These are phyloP conservation scores for Lachancea mirantina DNA, from an alignment of 805 yeast species.

Conservation along the genomic window DNA sequence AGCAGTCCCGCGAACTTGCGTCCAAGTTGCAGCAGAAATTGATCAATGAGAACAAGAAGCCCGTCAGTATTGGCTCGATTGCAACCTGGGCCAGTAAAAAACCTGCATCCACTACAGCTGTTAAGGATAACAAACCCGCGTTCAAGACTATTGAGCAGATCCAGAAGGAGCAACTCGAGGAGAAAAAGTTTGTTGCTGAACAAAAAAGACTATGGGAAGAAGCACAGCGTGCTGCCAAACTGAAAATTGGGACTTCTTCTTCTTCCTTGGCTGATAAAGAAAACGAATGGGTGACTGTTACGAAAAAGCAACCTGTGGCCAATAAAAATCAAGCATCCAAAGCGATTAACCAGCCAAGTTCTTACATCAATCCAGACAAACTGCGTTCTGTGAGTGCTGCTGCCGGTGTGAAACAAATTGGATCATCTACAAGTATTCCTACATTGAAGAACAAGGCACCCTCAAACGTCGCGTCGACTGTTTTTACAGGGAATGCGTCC, in stretches of 20 bases:
- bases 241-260: constrained; percentile 43
- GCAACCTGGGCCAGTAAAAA: constrained; percentile 27
- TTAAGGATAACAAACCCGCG: constrained; percentile 2
- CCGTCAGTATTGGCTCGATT: constrained; percentile 13
- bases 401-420: constrained; percentile 15
- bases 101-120: constrained; percentile 1
- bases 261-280: constrained; percentile 11
- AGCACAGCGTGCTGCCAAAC: constrained; percentile 61
- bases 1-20: constrained; percentile 15
- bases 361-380: constrained; percentile 30
- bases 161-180: constrained; percentile 16
- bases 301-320: constrained; percentile 21
- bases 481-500: constrained; percentile 28
- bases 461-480: constrained; percentile 13
- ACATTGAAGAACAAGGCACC: constrained; percentile 16
- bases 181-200: constrained; percentile 26
- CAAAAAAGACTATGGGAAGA: constrained; percentile 37
- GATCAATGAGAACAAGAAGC: constrained; percentile 16
- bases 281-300: constrained; percentile 28
- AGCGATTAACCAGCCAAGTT: constrained; percentile 13
- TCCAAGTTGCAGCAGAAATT: constrained; percentile 17
- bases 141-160: constrained; percentile 9
- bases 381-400: constrained; percentile 28
- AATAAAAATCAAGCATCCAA: constrained; percentile 17
- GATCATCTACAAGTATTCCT: constrained; percentile 27